phyloP scores from a whole-genome alignment of 768 basidiomycete genomes.

The Hirschioporus abietinus region DNA sequence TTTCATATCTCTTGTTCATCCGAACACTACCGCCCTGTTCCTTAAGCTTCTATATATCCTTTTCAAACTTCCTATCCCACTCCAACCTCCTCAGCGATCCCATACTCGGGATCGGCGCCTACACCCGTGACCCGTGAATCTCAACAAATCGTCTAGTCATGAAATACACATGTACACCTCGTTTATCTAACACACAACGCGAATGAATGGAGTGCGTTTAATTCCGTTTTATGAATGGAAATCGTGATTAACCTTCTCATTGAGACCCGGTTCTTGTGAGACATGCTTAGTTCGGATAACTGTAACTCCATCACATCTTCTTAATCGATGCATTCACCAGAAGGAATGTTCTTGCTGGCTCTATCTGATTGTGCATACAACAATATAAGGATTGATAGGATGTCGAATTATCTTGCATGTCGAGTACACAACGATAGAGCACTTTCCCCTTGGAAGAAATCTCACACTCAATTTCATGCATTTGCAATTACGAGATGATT shows the following conservation, averaged over 20 bases:
- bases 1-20: not conserved
- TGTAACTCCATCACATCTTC: not conserved
- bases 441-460: not conserved
- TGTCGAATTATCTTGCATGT: no score
- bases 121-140: not conserved
- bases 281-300: not conserved
- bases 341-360: no score
- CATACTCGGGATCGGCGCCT: not conserved
- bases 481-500: not conserved
- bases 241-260: not conserved
- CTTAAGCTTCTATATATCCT: not conserved
- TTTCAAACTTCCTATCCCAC: not conserved
- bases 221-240: not conserved
- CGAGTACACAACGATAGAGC: no score
- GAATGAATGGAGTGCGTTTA: not conserved
- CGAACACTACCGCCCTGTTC: not conserved
- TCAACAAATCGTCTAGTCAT: not conserved
- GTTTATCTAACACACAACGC: not conserved
- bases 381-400: no score
- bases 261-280: not conserved
- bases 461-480: not conserved
- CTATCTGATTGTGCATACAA: no score
- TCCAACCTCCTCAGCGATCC: not conserved
- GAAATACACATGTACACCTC: not conserved
- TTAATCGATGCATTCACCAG: no score